phyloP scores from a whole-genome alignment of 2,329 filamentous ascomycete species.

The Bipolaris sorokiniana region DNA sequence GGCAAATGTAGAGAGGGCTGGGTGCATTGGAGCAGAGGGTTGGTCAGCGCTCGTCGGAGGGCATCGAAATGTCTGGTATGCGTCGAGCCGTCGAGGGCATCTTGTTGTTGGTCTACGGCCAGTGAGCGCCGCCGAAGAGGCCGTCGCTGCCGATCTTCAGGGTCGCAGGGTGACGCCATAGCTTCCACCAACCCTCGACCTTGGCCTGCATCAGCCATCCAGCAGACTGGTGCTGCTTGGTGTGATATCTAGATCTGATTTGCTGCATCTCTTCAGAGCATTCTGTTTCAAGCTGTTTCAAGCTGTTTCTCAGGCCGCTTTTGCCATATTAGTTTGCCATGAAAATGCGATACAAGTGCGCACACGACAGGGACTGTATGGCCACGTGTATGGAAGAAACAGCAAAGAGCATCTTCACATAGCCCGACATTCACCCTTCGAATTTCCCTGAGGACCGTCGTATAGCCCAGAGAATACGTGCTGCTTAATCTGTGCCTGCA shows the following conservation, averaged over 20 bases:
- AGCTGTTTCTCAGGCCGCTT: neutral
- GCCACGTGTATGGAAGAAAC: neutral
- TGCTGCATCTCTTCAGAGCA: too few relatives aligned
- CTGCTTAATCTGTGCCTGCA: neutral
- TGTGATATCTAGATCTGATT: neutral
- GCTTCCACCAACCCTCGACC: neutral
- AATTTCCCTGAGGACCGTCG: neutral
- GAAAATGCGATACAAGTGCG: neutral
- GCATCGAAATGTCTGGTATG: constrained; percentile 36
- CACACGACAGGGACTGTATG: neutral
- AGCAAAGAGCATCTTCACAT: neutral
- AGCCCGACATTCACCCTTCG: neutral
- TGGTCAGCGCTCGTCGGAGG: constrained; percentile 42
- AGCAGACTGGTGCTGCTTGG: neutral
- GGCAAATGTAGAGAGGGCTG: constrained; percentile 37
- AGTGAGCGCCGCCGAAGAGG: constrained; percentile 4
- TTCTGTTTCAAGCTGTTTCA: too few relatives aligned
- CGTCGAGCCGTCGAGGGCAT: constrained; percentile 11
- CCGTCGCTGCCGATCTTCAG: constrained; percentile 6
- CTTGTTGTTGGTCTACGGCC: constrained; percentile 2
- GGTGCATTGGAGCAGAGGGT: constrained; percentile 46
- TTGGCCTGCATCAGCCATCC: neutral
- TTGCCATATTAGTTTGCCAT: neutral
- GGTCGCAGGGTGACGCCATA: constrained; percentile 9
- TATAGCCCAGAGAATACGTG: neutral